Evolutionary conservation across 2,329 filamentous ascomycete genomes (phyloP), one percentile per base, ranked within the genome.

Genomic region (Huntiella abstrusa): DNA sequence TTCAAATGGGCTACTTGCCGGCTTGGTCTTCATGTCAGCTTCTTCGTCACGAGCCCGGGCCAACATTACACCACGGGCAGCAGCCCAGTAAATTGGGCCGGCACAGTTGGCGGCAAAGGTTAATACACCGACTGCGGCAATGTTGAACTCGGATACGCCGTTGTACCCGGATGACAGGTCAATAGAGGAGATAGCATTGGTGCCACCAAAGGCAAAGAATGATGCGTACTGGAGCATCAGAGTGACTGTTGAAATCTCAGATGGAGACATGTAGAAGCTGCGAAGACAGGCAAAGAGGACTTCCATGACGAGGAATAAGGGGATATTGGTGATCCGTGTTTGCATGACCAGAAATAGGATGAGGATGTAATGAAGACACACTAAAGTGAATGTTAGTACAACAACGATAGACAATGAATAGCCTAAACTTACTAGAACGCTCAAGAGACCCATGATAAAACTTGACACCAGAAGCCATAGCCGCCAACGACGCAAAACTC

Each of bases 141-240:
- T 68, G 56, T 83, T 87, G 66, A 92, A 98, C 47, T 70, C 75
- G 43, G 71, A 73, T 34, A 98, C 70, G 51, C 91, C 91, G 56
- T 98, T 98, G 64, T 98, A 98, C 0, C 87, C 87, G 57, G 80
- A 93, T 4, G 85, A 92, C 15, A 98, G 71, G 57, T 96, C 87
- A 55, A 98, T 76, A n/a, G 83, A 88, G 10, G 87, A 93, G 53
- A 98, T 94, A 36, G 91, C 82, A 59, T 98, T 98, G 41, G 83
- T 84, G 58, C 86, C 86, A 17, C 87, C 91, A 52, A 85, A 76
- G 28, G 84, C 80, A 59, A 96, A 98, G 69, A 94, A 98, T 44
- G 80, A 78, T 33, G 75, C 68, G 62, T 87, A 79, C 53, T 92
- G 80, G 36, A 93, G 66, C 33, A 96, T 72, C 33, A 95, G 65